Evolutionary conservation across 202 grass and related monocot species (phyloP), one percentile per base, ranked within the genome.

Genomic region (Panicum hallii): DNA sequence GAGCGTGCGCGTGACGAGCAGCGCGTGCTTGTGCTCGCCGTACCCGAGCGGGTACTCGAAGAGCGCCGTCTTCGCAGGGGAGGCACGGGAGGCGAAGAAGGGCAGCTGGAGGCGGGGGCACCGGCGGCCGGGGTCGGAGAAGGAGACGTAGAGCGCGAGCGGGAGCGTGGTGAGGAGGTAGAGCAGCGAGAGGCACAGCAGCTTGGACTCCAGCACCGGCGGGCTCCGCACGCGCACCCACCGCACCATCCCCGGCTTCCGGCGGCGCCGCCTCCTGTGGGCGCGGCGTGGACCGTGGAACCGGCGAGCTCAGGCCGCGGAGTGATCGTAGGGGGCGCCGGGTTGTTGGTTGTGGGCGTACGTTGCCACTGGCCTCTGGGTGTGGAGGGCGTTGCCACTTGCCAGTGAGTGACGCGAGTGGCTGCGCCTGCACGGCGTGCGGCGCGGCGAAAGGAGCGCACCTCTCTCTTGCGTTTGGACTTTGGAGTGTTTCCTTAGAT

Each of bases 141-240:
- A 74, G 87, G 93, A 92, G 90, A 99, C 84, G 90, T 95, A 99
- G 89, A 99, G 73, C 32, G 91, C 87, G 71, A 94, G 83, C 72
- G 96, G 96, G 57, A 99, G 96, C n/a, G 93, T 94, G 82, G 96
- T 92, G 86, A 94, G 82, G 88, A 99, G 93, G 91, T 95, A 96
- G 81, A 99, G 87, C 12, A 99, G 76, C 44, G 96, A 99, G 49
- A 96, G 63, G 91, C 96, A 96, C 90, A 99, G 93, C 74, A 91
- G 72, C 86, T 95, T 99, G 8, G 91, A 94, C 84, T 92, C 93
- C 84, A 91, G 70, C 53, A 95, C 53, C 52, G 90, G 82, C 3
- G 91, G 88, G 0, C 86, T 86, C 79, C 83, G 74, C 82, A 91
- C 70, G 48, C 80, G 82, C 73, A 83, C 76, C 84, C 73, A 90